phyloP scores from a whole-genome alignment of 805 yeast species.

The Ogataea nakhonphanomensis region DNA sequence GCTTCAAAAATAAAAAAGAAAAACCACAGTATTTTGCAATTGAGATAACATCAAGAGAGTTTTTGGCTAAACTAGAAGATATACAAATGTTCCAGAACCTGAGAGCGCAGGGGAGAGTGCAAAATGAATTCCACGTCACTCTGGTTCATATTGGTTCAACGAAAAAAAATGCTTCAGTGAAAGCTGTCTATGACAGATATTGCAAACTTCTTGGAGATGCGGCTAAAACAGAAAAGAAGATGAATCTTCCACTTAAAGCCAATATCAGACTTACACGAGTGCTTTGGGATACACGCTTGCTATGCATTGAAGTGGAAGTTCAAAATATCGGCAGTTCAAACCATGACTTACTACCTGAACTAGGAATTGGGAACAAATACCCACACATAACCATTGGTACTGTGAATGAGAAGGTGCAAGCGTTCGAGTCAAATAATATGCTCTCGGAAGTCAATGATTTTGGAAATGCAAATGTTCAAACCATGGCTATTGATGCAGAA shows the following conservation, averaged over 20 bases:
- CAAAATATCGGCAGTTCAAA: constrained; percentile 11
- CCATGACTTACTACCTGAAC: constrained; percentile 8
- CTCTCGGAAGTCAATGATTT: constrained; percentile 24
- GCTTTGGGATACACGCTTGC: constrained; percentile 48
- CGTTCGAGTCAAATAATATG: constrained; percentile 51
- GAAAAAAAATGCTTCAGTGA: constrained; percentile 12
- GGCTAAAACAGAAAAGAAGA: constrained; percentile 3
- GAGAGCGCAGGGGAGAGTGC: constrained; percentile 38
- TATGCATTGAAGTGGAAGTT: constrained; percentile 52
- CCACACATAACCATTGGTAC: constrained; percentile 80
- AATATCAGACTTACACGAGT: constrained; percentile 41
- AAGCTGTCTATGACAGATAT: constrained; percentile 21
- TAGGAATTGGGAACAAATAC: constrained; percentile 37
- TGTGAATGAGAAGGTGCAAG: constrained; percentile 37
- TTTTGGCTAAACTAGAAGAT: constrained; percentile 18
- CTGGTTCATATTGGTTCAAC: constrained; percentile 43
- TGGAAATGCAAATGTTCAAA: constrained; percentile 6
- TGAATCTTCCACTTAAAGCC: constrained; percentile 27
- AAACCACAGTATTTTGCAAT: constrained; percentile 48
- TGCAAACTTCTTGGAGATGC: constrained; percentile 10
- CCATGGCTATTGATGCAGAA: constrained; percentile 11
- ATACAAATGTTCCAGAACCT: constrained; percentile 20
- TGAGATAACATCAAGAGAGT: constrained; percentile 23
- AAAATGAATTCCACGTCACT: constrained; percentile 63
- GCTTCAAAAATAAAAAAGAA: constrained; percentile 19